phyloP scores from a whole-genome alignment of 345 rosid species.

The Eucalyptus sp. region DNA sequence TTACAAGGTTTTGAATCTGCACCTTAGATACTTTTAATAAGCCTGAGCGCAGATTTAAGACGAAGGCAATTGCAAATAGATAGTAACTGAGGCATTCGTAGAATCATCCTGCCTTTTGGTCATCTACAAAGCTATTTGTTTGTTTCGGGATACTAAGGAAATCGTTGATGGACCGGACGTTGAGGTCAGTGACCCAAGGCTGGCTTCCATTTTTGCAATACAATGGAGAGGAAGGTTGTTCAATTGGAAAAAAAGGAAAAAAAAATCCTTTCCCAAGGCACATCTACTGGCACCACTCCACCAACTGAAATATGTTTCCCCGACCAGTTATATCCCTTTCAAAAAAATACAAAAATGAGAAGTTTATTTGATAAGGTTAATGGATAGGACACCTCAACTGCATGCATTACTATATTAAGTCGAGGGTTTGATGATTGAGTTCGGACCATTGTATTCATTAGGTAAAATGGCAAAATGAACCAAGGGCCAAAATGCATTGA shows the following conservation, averaged over 20 bases:
- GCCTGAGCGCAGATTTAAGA: neutral
- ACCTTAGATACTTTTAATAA: neutral
- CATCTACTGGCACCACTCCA: neutral
- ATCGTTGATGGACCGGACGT: neutral
- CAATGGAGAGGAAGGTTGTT: neutral
- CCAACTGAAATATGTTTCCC: neutral
- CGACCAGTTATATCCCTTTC: neutral
- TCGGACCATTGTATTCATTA: neutral
- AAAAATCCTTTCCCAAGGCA: neutral
- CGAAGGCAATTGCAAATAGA: neutral
- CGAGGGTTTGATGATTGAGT: neutral
- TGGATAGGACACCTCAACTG: neutral
- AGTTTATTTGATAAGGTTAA: neutral
- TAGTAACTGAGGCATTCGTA: neutral
- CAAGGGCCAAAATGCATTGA: neutral
- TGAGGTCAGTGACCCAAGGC: neutral
- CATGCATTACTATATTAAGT: neutral
- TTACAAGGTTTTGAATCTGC: neutral
- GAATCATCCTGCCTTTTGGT: neutral
- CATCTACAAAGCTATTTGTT: neutral
- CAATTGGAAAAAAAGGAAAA: neutral
- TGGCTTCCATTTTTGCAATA: neutral
- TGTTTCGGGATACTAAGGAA: neutral
- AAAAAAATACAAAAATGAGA: neutral
- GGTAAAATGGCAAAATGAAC: neutral